Evolutionary conservation across 768 basidiomycete species (phyloP), one percentile per base, ranked within the genome.

Genomic region (Polyporus arcularius): DNA sequence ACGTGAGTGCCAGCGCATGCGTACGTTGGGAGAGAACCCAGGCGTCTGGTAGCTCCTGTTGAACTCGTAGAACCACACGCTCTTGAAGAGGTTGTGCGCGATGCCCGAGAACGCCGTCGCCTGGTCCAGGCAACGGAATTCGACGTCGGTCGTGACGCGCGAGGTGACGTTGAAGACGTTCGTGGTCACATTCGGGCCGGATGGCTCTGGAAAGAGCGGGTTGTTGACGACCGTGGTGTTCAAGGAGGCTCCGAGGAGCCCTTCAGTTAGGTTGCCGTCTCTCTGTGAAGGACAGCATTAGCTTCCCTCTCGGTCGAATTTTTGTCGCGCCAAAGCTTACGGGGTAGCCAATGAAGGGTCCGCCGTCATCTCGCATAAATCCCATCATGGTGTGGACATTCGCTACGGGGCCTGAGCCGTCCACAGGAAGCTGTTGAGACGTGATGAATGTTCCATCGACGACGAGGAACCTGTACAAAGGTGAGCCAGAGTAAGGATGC

Each of bases 361-460:
- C 72, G 0, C 82, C 83, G 63, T 83, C 82, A 58, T 81, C 81
- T 18, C 78, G 70, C 78, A 81, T 82, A 75, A 77, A 79, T 1
- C 82, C 82, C 61, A 79, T 78, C 60, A 84, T 74, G 42, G 79
- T 74, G 56, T 80, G 80, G 0, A 78, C 81, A 28, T 77, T 69
- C 5, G 79, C 79, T 1, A 74, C 70, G 0, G 75, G 76, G 0
- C 77, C 79, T 1, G 69, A 62, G 0, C 79, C 79, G 48, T 74
- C 73, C 14, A 82, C 65, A 4, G 74, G 72, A 2, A 84, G 75
- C 14, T 75, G 72, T 40, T 70, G 67, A 2, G 73, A 68, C 0
- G 72, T 74, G 53, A 83, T 73, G 67, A 75, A 79, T n/a, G 73
- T 79, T 3, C 82, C 81, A 55, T 83, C 82, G 10, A 80, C 77